Conservation (phyloP, 129 eudicot species). For the Deinandra increscens region DNA sequence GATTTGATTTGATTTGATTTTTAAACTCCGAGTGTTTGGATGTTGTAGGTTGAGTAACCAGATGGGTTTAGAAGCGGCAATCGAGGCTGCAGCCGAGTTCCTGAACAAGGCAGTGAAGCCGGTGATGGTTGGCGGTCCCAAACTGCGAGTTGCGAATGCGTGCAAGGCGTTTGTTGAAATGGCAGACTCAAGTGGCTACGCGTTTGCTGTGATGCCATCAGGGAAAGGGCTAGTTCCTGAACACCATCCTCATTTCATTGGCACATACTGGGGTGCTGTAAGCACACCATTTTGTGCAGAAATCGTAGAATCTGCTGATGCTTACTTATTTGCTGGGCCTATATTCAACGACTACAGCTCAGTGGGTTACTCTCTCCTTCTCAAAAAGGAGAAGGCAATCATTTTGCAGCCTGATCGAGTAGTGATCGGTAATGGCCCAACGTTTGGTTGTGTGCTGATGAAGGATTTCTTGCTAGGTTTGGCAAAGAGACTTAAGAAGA, state of each 20-base stretch:
- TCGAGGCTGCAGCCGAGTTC: slow-evolving; percentile 50
- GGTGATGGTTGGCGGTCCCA: slow-evolving; percentile 60
- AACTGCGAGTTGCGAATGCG: slow-evolving; percentile 55
- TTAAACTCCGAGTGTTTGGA: too few species aligned
- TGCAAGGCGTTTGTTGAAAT: slow-evolving; percentile 45
- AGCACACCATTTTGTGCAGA: slow-evolving; percentile 55
- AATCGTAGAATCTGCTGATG: slow-evolving; percentile 64
- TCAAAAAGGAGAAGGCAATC: slow-evolving; percentile 57
- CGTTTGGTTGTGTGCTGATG: slow-evolving; percentile 61
- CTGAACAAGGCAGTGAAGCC: slow-evolving; percentile 66
- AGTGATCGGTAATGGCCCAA: slow-evolving; percentile 50
- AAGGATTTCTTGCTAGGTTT: slow-evolving; percentile 55
- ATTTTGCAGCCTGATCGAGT: slow-evolving; percentile 65
- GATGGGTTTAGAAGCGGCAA: slow-evolving; percentile 51
- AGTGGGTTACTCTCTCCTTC: slow-evolving; percentile 59
- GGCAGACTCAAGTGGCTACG: slow-evolving; percentile 58
- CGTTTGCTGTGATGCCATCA: slow-evolving; percentile 54
- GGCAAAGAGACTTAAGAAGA: slow-evolving; percentile 34
- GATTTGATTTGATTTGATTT: too few species aligned
- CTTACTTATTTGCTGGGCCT: slow-evolving; percentile 57
- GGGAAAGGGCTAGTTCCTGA: slow-evolving; percentile 65
- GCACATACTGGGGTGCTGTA: slow-evolving; percentile 74
- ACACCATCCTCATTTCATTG: slow-evolving; percentile 57
- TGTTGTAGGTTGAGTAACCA: too few species aligned
- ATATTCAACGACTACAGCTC: slow-evolving; percentile 69